Evolutionary conservation across 768 basidiomycete species (phyloP), one percentile per base, ranked within the genome.

Genomic region (Udeniomyces megalosporus): DNA sequence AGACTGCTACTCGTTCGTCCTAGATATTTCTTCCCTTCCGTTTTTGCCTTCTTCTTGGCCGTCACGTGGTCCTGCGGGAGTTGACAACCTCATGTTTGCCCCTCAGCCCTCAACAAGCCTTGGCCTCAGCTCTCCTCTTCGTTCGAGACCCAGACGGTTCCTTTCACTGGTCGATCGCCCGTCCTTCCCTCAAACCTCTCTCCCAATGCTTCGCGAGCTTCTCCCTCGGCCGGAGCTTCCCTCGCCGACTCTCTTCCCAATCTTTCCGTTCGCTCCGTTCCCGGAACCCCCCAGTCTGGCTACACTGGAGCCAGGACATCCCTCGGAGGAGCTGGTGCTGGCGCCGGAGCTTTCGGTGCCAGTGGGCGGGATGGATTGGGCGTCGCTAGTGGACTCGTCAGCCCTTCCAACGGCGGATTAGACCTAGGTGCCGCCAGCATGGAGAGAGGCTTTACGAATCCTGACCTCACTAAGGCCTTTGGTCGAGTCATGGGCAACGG

Each of bases 401-500:
- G 63, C 14, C 67, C 66, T 49, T 44, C 64, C 15, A 64, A 60
- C 17, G 55, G 66, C 15, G 65, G 65, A 5, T 60, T 68, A 46
- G 66, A 65, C 24, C 38, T 42, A 8, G 38, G 38, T 17, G 70
- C 61, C n/a, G 68, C 71, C 24, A 51, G 63, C 42, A 8, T 42
- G 38, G 68, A 72, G 54, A 45, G 74, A 52, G 74, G 74, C 4
- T 74, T 65, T 67, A 72, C 72, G 22, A 73, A 73, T 66, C 74
- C 74, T 11, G 74, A 74, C 67, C 65, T 74, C n/a, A 71, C 74
- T 4, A 70, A 72, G 56, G 70, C 74, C 11, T 74, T 65, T 35
- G 57, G 63, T 11, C 35, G 62, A 24, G 47, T 54, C 17, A 50
- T 63, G 54, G 56, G 56, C 32, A 56, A 50, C 35, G 58, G 58